A percentile compares a stretch with the other conserved stretches of the same genome.
These are phyloP conservation scores for Crithidia brevicula DNA, from an alignment of 208 protist species.

Conservation along the genomic window DNA sequence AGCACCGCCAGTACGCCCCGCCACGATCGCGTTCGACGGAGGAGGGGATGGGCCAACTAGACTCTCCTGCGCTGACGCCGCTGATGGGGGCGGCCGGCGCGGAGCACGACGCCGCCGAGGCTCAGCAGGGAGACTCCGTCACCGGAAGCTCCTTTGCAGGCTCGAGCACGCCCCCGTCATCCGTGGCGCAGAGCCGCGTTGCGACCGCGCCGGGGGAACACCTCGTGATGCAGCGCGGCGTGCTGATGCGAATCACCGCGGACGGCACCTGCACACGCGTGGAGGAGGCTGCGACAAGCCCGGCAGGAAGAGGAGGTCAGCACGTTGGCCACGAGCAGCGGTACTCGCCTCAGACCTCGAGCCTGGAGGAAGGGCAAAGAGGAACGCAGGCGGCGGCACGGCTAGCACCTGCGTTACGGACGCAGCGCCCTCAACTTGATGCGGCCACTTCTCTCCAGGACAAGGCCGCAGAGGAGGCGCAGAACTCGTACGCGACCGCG, in stretches of 20 bases:
- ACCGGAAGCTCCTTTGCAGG: constrained; percentile 17
- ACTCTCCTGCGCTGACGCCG: neutral
- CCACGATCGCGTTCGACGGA: constrained; percentile 16
- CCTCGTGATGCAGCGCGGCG: constrained; percentile 58
- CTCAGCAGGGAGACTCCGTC: constrained; percentile 2
- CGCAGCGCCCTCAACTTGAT: too few species aligned
- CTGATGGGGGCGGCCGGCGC: neutral
- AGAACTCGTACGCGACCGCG: constrained; percentile 11
- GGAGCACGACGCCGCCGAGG: neutral
- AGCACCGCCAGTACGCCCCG: constrained; percentile 28
- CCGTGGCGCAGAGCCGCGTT: constrained; percentile 10
- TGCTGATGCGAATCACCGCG: constrained; percentile 37
- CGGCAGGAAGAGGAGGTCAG: too few species aligned
- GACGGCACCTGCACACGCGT: constrained; percentile 33
- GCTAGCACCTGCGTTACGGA: too few species aligned
- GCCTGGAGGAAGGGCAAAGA: neutral
- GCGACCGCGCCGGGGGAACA: constrained; percentile 21
- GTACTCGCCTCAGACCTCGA: neutral
- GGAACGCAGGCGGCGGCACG: too few species aligned
- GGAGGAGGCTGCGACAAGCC: constrained; percentile 2
- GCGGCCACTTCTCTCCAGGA: too few species aligned
- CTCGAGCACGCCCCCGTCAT: constrained; percentile 27
- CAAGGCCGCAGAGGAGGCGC: neutral
- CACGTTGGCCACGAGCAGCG: neutral
- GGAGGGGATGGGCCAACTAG: too few species aligned